A percentile compares a stretch with the other conserved stretches of the same genome.
Evolutionary conservation across 2,329 filamentous ascomycete genomes (phyloP).

Genomic region (Trichophaea hybrida): DNA sequence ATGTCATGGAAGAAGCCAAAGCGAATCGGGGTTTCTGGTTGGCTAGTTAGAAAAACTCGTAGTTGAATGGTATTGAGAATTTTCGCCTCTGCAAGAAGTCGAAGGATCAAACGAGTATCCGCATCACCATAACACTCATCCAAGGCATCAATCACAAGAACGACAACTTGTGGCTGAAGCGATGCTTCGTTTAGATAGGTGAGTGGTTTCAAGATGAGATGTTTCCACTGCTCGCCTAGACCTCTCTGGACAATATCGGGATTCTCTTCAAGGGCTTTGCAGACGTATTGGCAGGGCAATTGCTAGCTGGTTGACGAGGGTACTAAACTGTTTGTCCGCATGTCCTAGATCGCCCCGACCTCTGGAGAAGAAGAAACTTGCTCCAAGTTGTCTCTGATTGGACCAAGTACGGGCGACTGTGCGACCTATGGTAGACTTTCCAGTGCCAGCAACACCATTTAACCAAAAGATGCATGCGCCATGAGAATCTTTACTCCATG

Average conservation of each 20-base stretch:
- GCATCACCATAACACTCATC: constrained; percentile 28
- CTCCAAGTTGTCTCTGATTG: no score
- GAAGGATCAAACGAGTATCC: constrained; percentile 18
- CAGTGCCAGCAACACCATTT: no score
- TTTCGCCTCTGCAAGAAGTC: not conserved
- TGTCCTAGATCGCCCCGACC: no score
- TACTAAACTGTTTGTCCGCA: no score
- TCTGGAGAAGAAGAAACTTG: no score
- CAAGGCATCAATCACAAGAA: constrained; percentile 28
- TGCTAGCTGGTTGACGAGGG: no score
- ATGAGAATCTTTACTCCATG: no score
- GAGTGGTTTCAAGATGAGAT: not conserved
- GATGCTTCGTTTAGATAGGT: no score
- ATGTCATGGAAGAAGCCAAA: constrained; percentile 19
- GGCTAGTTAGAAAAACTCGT: constrained; percentile 25
- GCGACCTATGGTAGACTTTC: no score
- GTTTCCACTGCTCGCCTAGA: not conserved
- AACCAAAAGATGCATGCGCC: no score
- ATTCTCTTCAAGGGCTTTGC: not conserved
- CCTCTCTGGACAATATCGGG: not conserved
- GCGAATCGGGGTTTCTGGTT: constrained; percentile 22
- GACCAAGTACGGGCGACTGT: no score
- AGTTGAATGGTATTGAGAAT: constrained; percentile 13
- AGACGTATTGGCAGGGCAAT: no score
- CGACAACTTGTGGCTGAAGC: not conserved